Evolutionary conservation across 1,139 yeast genomes (phyloP), one percentile per base, ranked within the genome.

Genomic region (Zygosaccharomyces sapae): DNA sequence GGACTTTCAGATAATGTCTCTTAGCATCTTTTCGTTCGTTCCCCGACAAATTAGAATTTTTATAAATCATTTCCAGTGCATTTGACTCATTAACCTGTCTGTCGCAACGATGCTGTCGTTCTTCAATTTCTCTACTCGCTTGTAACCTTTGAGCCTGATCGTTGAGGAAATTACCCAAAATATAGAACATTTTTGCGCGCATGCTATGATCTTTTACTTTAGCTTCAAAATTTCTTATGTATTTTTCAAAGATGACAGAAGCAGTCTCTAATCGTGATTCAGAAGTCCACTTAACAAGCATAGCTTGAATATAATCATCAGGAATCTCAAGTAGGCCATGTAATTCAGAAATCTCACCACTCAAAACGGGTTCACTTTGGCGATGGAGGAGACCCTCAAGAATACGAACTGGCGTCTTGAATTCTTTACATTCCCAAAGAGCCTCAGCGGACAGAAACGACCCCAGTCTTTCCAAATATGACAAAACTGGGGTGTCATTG

Each of bases 151-250:
- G 74, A 39, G 77, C 70, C 57, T 86, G 94, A 5, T 70, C 68
- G 56, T 86, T 87, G 61, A 97, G 87, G 60, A 90, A 90, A 30
- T 74, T 71, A 0, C 90, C 97, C 56, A 86, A 75, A 3, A 74
- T 70, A 51, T 77, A 82, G 58, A 67, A 84, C 1, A 81, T 74
- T 31, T 69, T 66, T 0, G 84, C 76, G 41, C 58, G 49, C 12
- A 56, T 55, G 13, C 56, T 58, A 36, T 59, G 55, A 22, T 59
- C 48, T 8, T 47, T 50, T 1, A 52, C 43, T 0, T 55, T 52
- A 10, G 69, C 62, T 0, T 76, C 72, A 0, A 54, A 49, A 16
- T 80, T 76, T 2, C 70, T 65, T 10, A 87, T 80, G 58, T 81
- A 82, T 3, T 72, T 68, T 1, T 69, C 67, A 75, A 83, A 75